These are phyloP conservation scores for Rhizopus sp. DNA, from an alignment of 371 early-diverging fungal genomes.

Conservation along the genomic window DNA sequence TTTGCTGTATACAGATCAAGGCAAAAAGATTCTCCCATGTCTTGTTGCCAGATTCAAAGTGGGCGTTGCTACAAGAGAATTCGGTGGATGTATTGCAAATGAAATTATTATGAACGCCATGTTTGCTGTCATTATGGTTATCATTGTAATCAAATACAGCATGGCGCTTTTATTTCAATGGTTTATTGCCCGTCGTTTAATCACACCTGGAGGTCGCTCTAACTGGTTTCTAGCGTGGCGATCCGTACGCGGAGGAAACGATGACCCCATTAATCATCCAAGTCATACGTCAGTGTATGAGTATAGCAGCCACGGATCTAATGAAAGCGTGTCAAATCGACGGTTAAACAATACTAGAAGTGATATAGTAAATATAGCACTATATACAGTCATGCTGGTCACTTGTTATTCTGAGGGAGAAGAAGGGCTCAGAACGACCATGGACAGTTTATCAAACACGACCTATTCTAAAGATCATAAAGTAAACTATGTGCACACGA, in stretches of 20 bases:
- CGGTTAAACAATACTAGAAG: conserved; percentile 17
- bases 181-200: conserved; percentile 49
- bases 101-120: conserved; percentile 49
- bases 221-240: conserved; percentile 51
- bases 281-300: conserved; percentile 17
- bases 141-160: conserved; percentile 54
- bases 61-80: conserved; percentile 53
- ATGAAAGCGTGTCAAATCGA: conserved; percentile 1
- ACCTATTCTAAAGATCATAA: conserved; percentile 60
- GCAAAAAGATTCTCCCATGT: conserved; percentile 44
- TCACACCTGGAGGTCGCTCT: conserved; percentile 51
- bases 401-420: conserved; percentile 84
- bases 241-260: conserved; percentile 50
- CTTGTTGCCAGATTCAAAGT: conserved; percentile 44
- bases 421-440: conserved; percentile 74
- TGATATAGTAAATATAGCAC: conserved; percentile 47
- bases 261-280: conserved; percentile 50
- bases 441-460: conserved; percentile 82
- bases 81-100: conserved; percentile 60
- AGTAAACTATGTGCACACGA: conserved; percentile 13
- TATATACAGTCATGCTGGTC: conserved; percentile 61
- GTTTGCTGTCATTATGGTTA: conserved; percentile 47
- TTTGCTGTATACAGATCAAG: conserved; percentile 32
- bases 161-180: conserved; percentile 68
- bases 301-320: background rate